These are phyloP conservation scores for Solanum stenotomum DNA, from an alignment of 257 asterid genomes.

Conservation along the genomic window DNA sequence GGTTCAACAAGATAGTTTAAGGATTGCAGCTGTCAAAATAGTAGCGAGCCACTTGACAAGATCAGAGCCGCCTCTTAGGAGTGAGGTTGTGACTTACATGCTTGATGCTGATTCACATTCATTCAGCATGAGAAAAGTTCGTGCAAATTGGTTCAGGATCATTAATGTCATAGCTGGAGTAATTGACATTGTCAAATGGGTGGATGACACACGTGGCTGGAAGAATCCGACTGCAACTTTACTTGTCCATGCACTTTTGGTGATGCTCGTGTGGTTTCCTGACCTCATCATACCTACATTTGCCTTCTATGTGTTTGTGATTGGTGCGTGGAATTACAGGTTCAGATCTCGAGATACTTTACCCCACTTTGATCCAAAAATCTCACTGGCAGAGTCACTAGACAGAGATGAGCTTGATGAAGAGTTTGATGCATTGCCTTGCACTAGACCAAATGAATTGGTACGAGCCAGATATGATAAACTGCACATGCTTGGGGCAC, in stretches of 20 bases:
- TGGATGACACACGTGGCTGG: slow-evolving; percentile 85
- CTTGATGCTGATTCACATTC: slow-evolving; percentile 63
- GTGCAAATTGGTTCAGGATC: slow-evolving; percentile 76
- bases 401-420: too few species aligned
- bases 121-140: slow-evolving; percentile 70
- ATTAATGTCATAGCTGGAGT: slow-evolving; percentile 60
- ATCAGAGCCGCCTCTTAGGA: slow-evolving; percentile 77
- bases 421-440: too few species aligned
- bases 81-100: slow-evolving; percentile 69
- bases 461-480: too few species aligned
- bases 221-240: slow-evolving; percentile 65
- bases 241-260: slow-evolving; percentile 59
- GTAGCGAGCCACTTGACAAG: slow-evolving; percentile 52
- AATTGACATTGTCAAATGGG: slow-evolving; percentile 58
- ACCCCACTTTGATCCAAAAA: slow-evolving; percentile 61
- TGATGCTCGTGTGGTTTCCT: slow-evolving; percentile 77
- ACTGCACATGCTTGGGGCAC: too few species aligned
- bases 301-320: slow-evolving; percentile 58
- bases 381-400: not conserved
- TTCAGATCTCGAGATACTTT: slow-evolving; percentile 35
- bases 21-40: slow-evolving; percentile 42
- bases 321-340: slow-evolving; percentile 86
- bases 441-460: too few species aligned
- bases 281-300: slow-evolving; percentile 61
- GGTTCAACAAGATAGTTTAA: slow-evolving; percentile 56